Evolutionary conservation across 2,329 filamentous ascomycete genomes (phyloP).

Genomic region (Fusarium clavum): DNA sequence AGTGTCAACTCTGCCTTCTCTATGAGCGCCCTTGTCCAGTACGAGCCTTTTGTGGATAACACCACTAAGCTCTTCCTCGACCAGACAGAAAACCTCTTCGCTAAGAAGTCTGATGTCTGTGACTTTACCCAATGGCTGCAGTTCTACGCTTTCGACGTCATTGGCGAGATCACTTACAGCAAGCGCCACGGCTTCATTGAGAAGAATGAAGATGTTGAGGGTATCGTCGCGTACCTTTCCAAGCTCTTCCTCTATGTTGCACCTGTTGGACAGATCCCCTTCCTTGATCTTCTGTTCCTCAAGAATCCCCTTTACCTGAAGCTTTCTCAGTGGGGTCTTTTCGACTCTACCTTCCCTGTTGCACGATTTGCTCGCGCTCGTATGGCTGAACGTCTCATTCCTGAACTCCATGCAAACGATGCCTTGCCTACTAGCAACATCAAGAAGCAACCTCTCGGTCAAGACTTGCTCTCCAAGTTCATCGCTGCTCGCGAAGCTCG

Average conservation of each 20-base stretch:
- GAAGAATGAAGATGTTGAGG: slow-evolving; percentile 78
- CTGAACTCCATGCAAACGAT: slow-evolving; percentile 53
- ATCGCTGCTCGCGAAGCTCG: slow-evolving; percentile 74
- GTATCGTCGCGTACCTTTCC: slow-evolving; percentile 74
- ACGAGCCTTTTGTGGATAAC: slow-evolving; percentile 83
- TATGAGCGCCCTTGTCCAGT: slow-evolving; percentile 81
- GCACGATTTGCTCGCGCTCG: slow-evolving; percentile 77
- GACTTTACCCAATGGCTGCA: slow-evolving; percentile 80
- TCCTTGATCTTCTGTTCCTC: slow-evolving; percentile 74
- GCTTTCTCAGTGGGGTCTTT: slow-evolving; percentile 73
- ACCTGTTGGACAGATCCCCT: slow-evolving; percentile 80
- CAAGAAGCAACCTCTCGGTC: slow-evolving; percentile 55
- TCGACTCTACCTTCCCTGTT: slow-evolving; percentile 77
- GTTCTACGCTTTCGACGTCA: slow-evolving; percentile 85
- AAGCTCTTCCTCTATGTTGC: slow-evolving; percentile 77
- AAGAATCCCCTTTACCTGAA: slow-evolving; percentile 81
- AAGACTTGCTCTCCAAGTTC: slow-evolving; percentile 78
- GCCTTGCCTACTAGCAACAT: slow-evolving; percentile 50
- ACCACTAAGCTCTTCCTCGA: slow-evolving; percentile 77
- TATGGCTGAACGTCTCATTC: slow-evolving; percentile 70
- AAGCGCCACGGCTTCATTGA: slow-evolving; percentile 82
- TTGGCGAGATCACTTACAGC: slow-evolving; percentile 80
- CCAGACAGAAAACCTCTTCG: slow-evolving; percentile 68
- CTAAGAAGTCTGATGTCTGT: slow-evolving; percentile 51
- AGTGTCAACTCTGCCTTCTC: slow-evolving; percentile 82